Conservation (phyloP, 2,329 filamentous ascomycete species). For the Calonectria pseudoreteaudii region DNA sequence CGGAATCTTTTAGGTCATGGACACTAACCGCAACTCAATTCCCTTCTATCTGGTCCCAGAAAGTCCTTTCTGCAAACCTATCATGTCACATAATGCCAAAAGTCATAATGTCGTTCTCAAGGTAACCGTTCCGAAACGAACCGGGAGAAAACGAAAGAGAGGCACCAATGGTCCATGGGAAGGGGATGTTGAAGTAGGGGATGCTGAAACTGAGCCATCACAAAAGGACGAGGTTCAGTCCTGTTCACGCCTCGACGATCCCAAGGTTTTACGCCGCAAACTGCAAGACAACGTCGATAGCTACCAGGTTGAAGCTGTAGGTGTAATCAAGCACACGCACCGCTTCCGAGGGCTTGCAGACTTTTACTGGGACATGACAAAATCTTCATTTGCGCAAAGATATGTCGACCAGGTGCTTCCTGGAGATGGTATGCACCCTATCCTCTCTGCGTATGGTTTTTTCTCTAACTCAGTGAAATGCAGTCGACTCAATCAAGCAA, state of each 20-base stretch:
- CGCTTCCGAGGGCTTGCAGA: slow-evolving; percentile 90
- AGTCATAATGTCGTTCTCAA: slow-evolving; percentile 90
- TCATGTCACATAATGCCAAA: slow-evolving; percentile 79
- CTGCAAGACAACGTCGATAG: slow-evolving; percentile 76
- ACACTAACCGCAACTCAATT: slow-evolving; percentile 62
- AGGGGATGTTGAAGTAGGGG: slow-evolving; percentile 52
- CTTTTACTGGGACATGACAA: slow-evolving; percentile 82
- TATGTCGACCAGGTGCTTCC: slow-evolving; percentile 79
- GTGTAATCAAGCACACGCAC: slow-evolving; percentile 82
- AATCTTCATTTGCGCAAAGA: slow-evolving; percentile 76
- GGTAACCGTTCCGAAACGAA: slow-evolving; percentile 86
- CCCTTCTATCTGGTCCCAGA: slow-evolving; percentile 84
- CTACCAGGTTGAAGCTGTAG: slow-evolving; percentile 78
- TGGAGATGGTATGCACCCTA: slow-evolving; percentile 69
- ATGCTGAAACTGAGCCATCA: slow-evolving; percentile 31
- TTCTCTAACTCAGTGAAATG: background rate
- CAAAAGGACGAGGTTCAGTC: slow-evolving; percentile 51
- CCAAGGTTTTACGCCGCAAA: slow-evolving; percentile 68
- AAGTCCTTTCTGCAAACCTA: slow-evolving; percentile 81
- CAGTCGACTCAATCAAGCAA: slow-evolving; percentile 65
- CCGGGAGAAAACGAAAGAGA: slow-evolving; percentile 85
- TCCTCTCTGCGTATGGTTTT: background rate
- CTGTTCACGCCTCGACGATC: slow-evolving; percentile 63
- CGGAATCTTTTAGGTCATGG: slow-evolving; percentile 55
- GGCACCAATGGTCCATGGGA: slow-evolving; percentile 77